Conservation (phyloP, 2,329 filamentous ascomycete genomes). For the Aspergillus sp. region DNA sequence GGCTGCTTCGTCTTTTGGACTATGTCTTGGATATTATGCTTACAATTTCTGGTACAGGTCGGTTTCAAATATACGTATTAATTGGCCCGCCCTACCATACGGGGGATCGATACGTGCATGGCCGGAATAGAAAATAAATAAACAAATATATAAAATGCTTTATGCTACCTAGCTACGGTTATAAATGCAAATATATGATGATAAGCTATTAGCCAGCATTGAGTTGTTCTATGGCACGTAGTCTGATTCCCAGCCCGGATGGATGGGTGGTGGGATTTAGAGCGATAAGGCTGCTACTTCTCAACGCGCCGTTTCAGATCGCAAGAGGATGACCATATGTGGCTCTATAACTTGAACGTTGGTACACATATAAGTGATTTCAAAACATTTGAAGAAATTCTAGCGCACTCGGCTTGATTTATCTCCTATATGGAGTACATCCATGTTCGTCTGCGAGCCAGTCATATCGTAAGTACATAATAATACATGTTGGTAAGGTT, state of each 20-base stretch:
- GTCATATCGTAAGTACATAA: neutral
- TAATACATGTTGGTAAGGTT: neutral
- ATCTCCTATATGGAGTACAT: neutral
- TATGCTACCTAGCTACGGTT: too few species aligned
- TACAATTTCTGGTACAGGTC: neutral
- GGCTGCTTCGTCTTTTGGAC: neutral
- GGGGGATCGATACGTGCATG: neutral
- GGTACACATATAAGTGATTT: too few species aligned
- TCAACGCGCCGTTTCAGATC: too few species aligned
- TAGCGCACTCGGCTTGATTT: neutral
- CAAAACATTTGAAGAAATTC: neutral
- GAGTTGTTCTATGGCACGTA: neutral
- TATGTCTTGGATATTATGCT: neutral
- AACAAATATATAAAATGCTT: neutral
- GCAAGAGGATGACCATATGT: too few species aligned
- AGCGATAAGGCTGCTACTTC: too few species aligned
- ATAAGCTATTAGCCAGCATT: neutral
- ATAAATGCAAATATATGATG: neutral
- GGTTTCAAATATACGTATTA: constrained; percentile 10
- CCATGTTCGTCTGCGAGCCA: neutral
- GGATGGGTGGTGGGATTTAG: too few species aligned
- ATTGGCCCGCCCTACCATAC: neutral
- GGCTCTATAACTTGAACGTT: too few species aligned
- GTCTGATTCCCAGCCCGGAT: neutral
- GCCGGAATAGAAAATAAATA: neutral